Percentiles rank a stretch among this genome's conserved stretches.
Evolutionary conservation across 306 rosid species (phyloP).

Genomic region (Castanospermum australe): DNA sequence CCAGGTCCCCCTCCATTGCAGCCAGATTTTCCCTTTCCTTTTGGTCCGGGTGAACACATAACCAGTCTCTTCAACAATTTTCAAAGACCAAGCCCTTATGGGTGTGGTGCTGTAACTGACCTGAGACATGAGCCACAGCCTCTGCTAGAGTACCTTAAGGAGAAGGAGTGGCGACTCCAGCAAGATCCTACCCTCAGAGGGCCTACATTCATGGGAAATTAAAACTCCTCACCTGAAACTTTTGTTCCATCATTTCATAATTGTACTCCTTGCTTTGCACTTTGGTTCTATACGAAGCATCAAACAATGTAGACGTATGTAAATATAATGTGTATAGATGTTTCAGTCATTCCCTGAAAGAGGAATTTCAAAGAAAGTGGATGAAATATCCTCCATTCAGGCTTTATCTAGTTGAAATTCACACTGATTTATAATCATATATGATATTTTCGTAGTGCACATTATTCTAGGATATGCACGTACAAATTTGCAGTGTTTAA

Average conservation of each 20-base stretch:
- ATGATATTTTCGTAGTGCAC: neutral
- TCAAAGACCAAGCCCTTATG: constrained; percentile 60
- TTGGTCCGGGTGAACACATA: constrained; percentile 45
- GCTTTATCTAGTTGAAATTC: neutral
- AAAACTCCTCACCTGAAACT: constrained; percentile 1
- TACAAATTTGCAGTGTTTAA: constrained; percentile 5
- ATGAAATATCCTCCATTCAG: neutral
- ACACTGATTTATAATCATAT: neutral
- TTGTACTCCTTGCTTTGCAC: constrained; percentile 21
- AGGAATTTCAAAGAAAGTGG: constrained; percentile 11
- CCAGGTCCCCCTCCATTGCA: constrained; percentile 54
- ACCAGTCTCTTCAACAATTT: constrained; percentile 44
- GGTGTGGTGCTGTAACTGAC: constrained; percentile 65
- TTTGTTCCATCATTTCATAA: constrained; percentile 13
- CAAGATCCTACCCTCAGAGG: constrained; percentile 56
- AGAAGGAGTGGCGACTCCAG: constrained; percentile 74
- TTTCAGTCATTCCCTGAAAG: constrained; percentile 26
- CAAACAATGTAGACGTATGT: constrained; percentile 9
- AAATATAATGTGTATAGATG: constrained; percentile 32
- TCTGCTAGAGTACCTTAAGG: constrained; percentile 69
- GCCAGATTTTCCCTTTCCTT: constrained; percentile 47
- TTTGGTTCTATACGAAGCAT: neutral
- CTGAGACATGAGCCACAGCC: constrained; percentile 66
- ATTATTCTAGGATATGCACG: constrained; percentile 12
- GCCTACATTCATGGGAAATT: constrained; percentile 69